Evolutionary conservation across 768 basidiomycete species (phyloP).

Genomic region (Phylloporus rhodoxanthus): DNA sequence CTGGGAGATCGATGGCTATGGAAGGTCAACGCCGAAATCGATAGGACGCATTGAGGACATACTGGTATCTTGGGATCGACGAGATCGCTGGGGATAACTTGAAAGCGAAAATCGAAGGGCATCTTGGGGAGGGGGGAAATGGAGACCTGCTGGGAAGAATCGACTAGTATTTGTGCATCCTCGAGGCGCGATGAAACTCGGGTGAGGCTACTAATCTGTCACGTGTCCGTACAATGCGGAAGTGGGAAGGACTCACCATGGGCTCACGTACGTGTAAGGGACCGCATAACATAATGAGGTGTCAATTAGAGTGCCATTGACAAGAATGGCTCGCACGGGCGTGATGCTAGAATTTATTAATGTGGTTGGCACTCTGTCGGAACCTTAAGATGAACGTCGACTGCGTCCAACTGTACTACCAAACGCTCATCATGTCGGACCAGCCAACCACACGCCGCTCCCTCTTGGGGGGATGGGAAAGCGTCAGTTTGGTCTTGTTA

Average conservation of each 20-base stretch:
- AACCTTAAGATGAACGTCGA: not conserved
- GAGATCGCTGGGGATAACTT: not conserved
- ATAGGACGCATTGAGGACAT: conserved; percentile 2
- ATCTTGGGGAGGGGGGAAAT: not conserved
- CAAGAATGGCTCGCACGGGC: not conserved
- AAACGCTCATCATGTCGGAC: conserved; percentile 9
- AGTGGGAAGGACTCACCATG: no score
- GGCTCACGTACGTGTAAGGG: no score
- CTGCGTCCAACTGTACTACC: not conserved
- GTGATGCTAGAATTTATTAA: not conserved
- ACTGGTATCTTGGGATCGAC: conserved; percentile 22
- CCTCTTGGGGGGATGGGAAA: not conserved
- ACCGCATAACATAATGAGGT: no score
- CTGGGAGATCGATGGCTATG: conserved; percentile 21
- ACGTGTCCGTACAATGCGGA: not conserved
- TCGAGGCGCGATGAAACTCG: not conserved
- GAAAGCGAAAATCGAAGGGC: not conserved
- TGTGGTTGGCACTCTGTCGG: not conserved
- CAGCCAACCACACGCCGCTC: not conserved
- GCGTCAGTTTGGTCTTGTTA: conserved; percentile 30
- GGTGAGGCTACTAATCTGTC: not conserved
- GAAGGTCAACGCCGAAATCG: not conserved
- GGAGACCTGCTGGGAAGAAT: not conserved
- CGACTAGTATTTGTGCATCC: not conserved
- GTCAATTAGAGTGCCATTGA: not conserved